Base-by-base conservation (phyloP, 805 yeast genomes). In the Zygosaccharomyces kombuchaensis region DNA sequence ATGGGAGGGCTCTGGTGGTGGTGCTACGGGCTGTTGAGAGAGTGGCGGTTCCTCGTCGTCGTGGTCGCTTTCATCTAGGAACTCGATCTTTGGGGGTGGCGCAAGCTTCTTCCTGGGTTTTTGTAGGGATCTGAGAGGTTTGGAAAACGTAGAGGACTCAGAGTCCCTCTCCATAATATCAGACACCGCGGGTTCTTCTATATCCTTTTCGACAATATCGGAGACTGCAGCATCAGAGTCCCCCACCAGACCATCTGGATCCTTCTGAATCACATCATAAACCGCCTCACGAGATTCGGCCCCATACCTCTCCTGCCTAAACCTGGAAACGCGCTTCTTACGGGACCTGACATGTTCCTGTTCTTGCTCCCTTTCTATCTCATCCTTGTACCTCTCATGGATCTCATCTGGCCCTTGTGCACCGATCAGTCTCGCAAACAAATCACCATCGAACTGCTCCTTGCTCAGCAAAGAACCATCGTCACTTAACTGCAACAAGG, bases 361-460 rank as follows among this genome's bases (percentile, higher is more conserved):
- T 25, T 43, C 46, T 16, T 44, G 42, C n/a, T 43, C 44, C 7
- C 43, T 40, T 1, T 39, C 52, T 3, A 42, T 21, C 13, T 48
- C 42, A 2, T 49, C 37, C 23, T 55, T 52, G 44, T 58, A 60
- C 32, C 51, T 62, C 6, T 57, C 60, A 44, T 65, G 66, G 10
- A 59, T 39, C 14, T 59, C 66, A 38, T 62, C 63, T 2, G 66
- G 51, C 9, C 53, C 58, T 44, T 63, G 60, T 5, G 53, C 65
- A 35, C 69, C 69, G 10, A 63, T 47, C 46, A 65, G 44, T 17
- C 54, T 49, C 6, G 64, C 66, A 48, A 64, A 60, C 17, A 64
- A 44, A 29, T 64, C 68, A 29, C 56, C 46, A 45, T 64, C 68
- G 45, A 64, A 64, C 4, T 58, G 65, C 13, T 54, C 55, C 9